Evolutionary conservation across 352 stramenopile genomes (phyloP).

Genomic region (Phytophthora pistaciae): DNA sequence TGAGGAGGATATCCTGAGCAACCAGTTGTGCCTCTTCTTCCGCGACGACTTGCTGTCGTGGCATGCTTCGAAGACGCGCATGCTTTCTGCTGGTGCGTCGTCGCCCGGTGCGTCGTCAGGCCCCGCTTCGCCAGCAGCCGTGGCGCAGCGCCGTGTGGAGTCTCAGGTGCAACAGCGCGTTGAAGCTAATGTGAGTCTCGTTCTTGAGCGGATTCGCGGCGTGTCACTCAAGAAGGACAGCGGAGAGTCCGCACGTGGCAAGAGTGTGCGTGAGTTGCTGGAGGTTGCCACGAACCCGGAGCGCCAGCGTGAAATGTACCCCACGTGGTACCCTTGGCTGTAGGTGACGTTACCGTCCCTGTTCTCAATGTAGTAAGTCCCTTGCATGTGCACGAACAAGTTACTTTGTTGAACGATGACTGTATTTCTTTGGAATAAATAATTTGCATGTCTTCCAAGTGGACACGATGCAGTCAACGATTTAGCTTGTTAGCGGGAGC

Average conservation of each 20-base stretch:
- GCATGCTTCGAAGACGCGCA: constrained; percentile 88
- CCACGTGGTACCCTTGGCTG: constrained; percentile 89
- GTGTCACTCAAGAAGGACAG: constrained; percentile 83
- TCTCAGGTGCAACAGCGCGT: constrained; percentile 86
- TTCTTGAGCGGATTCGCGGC: constrained; percentile 82
- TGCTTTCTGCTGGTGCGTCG: constrained; percentile 37
- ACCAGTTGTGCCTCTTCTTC: constrained; percentile 91
- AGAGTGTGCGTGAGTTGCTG: constrained; percentile 82
- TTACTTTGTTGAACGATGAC: constrained; percentile 22
- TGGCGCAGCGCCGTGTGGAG: constrained; percentile 71
- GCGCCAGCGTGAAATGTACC: constrained; percentile 87
- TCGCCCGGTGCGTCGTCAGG: constrained; percentile 30
- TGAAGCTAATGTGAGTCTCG: constrained; percentile 86
- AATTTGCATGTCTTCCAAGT: constrained; percentile 18
- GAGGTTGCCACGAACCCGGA: constrained; percentile 86
- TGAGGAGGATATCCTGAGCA: constrained; percentile 86
- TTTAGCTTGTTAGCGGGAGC: not conserved
- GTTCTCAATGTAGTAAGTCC: constrained; percentile 19
- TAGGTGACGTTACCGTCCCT: constrained; percentile 36
- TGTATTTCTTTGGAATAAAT: constrained; percentile 37
- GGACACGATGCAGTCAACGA: constrained; percentile 2
- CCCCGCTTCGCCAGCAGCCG: constrained; percentile 33
- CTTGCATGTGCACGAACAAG: constrained; percentile 21
- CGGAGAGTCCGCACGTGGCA: constrained; percentile 62
- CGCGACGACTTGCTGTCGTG: constrained; percentile 89